phyloP scores from a whole-genome alignment of 2,329 filamentous ascomycete species.

The Colletotrichum plurivorum region DNA sequence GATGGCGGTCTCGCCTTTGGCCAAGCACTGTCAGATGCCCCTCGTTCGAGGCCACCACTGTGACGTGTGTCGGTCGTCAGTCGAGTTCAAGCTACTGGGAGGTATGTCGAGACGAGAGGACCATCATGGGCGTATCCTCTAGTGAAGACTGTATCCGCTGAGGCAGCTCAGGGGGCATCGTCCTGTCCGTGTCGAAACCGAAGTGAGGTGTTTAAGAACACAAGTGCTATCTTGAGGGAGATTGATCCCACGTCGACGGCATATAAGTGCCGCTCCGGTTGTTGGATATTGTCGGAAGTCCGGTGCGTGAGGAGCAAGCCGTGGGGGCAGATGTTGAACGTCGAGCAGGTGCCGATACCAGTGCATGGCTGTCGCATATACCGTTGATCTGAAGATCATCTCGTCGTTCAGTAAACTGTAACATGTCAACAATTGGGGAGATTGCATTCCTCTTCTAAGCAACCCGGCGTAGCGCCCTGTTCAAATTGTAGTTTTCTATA shows the following conservation, averaged over 20 bases:
- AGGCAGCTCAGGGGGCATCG: no score
- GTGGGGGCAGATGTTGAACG: not conserved
- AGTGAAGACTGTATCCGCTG: no score
- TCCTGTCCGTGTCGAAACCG: no score
- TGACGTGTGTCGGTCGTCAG: not conserved
- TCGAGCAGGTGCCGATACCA: not conserved
- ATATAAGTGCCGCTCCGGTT: not conserved
- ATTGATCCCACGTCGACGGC: no score
- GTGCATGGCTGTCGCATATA: not conserved
- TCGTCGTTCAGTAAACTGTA: slow-evolving; percentile 23
- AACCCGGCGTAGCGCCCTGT: not conserved
- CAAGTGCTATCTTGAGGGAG: no score
- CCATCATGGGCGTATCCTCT: no score
- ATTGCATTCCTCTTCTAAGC: not conserved
- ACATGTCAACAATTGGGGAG: not conserved
- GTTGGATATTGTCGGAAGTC: not conserved
- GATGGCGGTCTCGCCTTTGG: not conserved
- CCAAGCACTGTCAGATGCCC: slow-evolving; percentile 8
- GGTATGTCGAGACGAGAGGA: no score
- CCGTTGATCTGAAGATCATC: not conserved
- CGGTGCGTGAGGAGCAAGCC: not conserved
- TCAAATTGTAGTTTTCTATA: not conserved
- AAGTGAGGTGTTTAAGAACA: no score
- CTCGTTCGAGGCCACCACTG: slow-evolving; percentile 3
- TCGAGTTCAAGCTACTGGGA: no score